Conservation (phyloP, 2,329 filamentous ascomycete species). For the Xylaria sp. region DNA sequence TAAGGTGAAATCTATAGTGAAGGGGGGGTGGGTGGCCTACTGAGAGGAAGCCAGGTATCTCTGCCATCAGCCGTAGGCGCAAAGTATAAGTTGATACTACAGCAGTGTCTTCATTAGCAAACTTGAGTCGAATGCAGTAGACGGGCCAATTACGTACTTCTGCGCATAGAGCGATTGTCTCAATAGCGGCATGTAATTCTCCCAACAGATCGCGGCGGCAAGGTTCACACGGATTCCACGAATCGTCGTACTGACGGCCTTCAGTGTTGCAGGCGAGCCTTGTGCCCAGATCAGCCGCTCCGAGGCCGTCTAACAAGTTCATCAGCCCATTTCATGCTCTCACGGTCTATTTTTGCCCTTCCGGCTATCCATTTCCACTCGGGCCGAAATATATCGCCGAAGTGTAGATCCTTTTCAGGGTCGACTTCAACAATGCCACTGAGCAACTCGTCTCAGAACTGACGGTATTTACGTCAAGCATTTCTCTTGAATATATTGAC, state of each 20-base stretch:
- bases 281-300: conserved; percentile 92
- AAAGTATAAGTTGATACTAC: conserved; percentile 81
- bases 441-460: neutral
- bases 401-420: too few species aligned
- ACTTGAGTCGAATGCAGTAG: too few species aligned
- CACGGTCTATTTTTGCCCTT: neutral
- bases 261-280: conserved; percentile 80
- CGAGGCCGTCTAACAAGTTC: conserved; percentile 49
- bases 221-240: conserved; percentile 82
- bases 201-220: conserved; percentile 93
- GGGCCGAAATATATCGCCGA: neutral
- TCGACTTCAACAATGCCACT: neutral
- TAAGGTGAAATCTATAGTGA: conserved; percentile 55
- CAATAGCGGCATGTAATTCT: conserved; percentile 93
- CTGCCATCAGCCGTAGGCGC: conserved; percentile 88
- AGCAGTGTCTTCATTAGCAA: conserved; percentile 6
- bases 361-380: neutral
- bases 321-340: conserved; percentile 22
- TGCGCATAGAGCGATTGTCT: conserved; percentile 86
- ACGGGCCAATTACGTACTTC: conserved; percentile 57
- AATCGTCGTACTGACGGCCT: conserved; percentile 81
- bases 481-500: neutral
- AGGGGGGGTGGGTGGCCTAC: conserved; percentile 9
- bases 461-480: neutral
- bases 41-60: conserved; percentile 75